Base-by-base conservation (phyloP, 1,284 basidiomycete species). In the Amylostereum areolatum region DNA sequence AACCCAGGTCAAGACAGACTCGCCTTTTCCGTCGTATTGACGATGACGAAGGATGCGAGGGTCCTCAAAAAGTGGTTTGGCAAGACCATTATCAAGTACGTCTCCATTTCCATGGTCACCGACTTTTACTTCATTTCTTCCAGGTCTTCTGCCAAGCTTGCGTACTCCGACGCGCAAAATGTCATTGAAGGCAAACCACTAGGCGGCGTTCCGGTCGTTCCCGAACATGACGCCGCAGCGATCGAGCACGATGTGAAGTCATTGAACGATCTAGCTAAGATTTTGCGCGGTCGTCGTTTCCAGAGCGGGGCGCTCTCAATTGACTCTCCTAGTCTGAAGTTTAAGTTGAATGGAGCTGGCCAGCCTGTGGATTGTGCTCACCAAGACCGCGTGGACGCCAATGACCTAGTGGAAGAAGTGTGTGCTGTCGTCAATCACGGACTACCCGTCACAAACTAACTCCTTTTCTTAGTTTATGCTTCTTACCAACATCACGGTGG, bases 61-160 rank as follows among this genome's bases (percentile, higher is more conserved):
- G 74, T 98, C 5, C 54, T 91, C 49, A 87, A 87, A 62, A 94
- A 89, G 63, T 94, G 91, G 85, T 95, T 96, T 62, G 92, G 90
- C 44, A 92, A 90, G 70, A 91, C 91, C 2, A 80, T 99, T 57
- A 87, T 99, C 69, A 91, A 85, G 87, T 93, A 59, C 57, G 76
- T 69, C 12, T 34, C 29, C 25, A 34, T 30, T 27, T 35, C 18
- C 29, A 45, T 45, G 53, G 24, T 30, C 35, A 41, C 10, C 24
- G 18, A 42, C 36, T 31, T 39, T 42, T 43, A 28, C 18, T 52
- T 29, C 34, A 32, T 43, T 55, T 18, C 40, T 49, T 32, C 5
- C 54, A 93, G 90, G 63, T 94, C 94, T 45, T 82, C 88, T 43
- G 88, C 88, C 47, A 90, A 93, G 68, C 72, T 99, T 33, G 77